Evolutionary conservation across 139 green algal species (phyloP).

Genomic region (Micromonas commoda): DNA sequence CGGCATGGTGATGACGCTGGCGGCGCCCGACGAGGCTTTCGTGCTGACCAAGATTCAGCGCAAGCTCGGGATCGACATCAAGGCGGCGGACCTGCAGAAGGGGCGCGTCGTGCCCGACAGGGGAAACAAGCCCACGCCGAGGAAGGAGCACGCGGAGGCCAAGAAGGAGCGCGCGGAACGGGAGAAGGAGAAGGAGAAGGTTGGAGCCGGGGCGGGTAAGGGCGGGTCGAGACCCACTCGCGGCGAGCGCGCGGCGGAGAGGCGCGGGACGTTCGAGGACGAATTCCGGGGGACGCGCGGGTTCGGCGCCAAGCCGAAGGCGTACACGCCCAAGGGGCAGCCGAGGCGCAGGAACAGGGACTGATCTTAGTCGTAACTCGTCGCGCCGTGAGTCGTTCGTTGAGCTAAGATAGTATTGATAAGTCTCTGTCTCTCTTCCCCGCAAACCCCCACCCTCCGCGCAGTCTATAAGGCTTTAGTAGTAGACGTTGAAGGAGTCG

Average conservation of each 20-base stretch:
- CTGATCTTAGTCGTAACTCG: no score
- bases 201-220: no score
- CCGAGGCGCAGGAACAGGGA: not conserved
- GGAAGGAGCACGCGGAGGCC: not conserved
- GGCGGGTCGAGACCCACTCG: no score
- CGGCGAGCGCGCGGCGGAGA: no score
- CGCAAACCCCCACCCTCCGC: no score
- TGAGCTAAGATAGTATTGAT: no score
- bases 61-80: slow-evolving; percentile 52
- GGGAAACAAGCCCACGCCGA: not conserved
- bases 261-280: not conserved
- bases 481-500: slow-evolving; percentile 36
- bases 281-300: not conserved
- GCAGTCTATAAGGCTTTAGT: no score
- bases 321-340: not conserved
- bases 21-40: slow-evolving; percentile 54
- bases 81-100: slow-evolving; percentile 31
- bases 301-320: no score
- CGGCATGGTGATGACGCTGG: slow-evolving; percentile 62
- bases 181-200: not conserved
- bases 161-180: not conserved
- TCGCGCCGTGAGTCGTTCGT: no score
- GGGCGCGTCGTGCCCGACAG: slow-evolving; percentile 16
- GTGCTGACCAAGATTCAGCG: slow-evolving; percentile 65
- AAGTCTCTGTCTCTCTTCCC: no score